Conservation (phyloP, 192 early-diverging fungal species). For the Blastocladiella britannica region DNA sequence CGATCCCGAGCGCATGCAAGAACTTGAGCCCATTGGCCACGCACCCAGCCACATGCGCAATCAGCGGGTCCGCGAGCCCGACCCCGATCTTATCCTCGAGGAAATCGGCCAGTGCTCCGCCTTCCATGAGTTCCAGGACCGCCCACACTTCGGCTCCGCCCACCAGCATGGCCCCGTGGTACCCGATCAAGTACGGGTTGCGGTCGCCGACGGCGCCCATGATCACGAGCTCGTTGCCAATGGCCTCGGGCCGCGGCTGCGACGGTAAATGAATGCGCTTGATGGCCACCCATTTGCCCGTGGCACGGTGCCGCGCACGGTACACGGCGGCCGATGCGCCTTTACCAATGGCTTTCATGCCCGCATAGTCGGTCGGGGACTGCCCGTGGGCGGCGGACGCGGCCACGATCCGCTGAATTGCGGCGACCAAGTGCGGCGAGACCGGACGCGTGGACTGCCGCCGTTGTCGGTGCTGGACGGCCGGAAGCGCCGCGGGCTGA, state of each 20-base stretch:
- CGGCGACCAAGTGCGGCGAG: no score
- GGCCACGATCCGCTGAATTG: no score
- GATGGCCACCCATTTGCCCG: conserved; percentile 59
- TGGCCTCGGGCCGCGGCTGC: conserved; percentile 90
- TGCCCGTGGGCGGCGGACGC: no score
- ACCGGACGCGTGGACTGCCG: no score
- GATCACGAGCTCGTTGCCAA: conserved; percentile 59
- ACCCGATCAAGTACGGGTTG: conserved; percentile 32
- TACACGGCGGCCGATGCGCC: conserved; percentile 90
- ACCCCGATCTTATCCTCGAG: conserved; percentile 42
- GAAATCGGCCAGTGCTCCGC: conserved; percentile 62
- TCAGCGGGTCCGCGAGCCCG: conserved; percentile 16
- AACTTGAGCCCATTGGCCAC: conserved; percentile 51
- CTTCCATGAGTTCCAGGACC: conserved; percentile 84
- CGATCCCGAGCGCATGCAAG: conserved; percentile 48
- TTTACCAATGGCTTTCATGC: no score
- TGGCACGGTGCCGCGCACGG: conserved; percentile 47
- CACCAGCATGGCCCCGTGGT: conserved; percentile 58
- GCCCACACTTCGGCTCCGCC: conserved; percentile 64
- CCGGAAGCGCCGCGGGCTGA: no score
- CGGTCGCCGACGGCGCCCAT: conserved; percentile 24
- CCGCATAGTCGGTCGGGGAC: no score
- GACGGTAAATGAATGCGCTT: conserved; percentile 92
- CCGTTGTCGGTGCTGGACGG: no score
- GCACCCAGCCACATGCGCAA: conserved; percentile 11